A percentile compares a stretch with the other conserved stretches of the same genome.
phyloP scores from a whole-genome alignment of 176 grass and related monocot species.

The Rhynchospora breviuscula region DNA sequence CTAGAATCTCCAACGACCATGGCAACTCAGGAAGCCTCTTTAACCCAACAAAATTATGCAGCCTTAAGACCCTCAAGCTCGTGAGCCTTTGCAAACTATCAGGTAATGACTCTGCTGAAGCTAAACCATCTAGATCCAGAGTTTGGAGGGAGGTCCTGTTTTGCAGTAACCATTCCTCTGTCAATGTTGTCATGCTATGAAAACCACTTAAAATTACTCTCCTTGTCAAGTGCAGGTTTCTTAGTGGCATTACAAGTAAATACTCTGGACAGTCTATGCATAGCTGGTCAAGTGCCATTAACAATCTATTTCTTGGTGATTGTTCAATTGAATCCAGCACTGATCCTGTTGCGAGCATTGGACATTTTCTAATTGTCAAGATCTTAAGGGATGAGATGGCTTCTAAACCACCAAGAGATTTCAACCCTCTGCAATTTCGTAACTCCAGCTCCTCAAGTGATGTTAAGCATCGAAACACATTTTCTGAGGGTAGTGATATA shows the following conservation, averaged over 20 bases:
- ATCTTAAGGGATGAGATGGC: not conserved
- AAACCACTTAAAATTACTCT: not conserved
- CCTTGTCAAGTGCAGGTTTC: not conserved
- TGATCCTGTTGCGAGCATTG: not conserved
- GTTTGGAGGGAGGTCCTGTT: not conserved
- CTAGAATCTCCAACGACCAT: not conserved
- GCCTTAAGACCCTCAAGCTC: not conserved
- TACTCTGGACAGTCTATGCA: not conserved
- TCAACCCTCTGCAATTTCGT: not conserved
- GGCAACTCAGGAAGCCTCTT: not conserved
- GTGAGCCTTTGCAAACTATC: not conserved
- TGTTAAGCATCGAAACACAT: not conserved
- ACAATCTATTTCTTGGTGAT: not conserved
- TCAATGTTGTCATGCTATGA: not conserved
- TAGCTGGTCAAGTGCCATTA: not conserved
- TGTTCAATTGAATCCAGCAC: not conserved
- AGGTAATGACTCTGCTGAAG: not conserved
- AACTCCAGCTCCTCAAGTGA: not conserved
- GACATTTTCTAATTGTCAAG: not conserved
- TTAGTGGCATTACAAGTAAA: not conserved
- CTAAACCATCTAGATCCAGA: not conserved
- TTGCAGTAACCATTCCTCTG: not conserved
- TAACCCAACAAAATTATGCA: not conserved
- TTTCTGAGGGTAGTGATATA: not conserved
- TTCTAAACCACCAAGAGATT: conserved; percentile 13